phyloP scores from a whole-genome alignment of 768 basidiomycete genomes.

The Lactarius vividus region DNA sequence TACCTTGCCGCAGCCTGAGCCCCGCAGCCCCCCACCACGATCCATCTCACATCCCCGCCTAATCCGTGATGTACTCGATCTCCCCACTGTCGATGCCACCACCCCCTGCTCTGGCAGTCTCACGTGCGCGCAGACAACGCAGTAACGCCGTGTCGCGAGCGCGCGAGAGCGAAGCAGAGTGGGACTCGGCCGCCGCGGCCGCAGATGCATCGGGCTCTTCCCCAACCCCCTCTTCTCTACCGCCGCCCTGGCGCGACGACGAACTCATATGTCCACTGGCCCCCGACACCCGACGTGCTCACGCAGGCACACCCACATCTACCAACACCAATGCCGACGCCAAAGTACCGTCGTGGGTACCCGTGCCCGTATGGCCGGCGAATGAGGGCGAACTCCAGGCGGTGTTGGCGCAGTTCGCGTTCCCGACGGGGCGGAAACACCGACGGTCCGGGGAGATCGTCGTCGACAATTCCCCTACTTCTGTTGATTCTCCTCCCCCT shows the following conservation, averaged over 20 bases:
- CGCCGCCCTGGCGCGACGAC: conserved; percentile 3
- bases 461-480: neutral
- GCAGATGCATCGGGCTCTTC: neutral
- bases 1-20: neutral
- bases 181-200: neutral
- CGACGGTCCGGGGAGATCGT: conserved; percentile 10
- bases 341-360: neutral
- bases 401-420: conserved; percentile 15
- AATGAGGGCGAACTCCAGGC: conserved; percentile 7
- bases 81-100: neutral
- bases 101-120: neutral
- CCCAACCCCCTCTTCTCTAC: neutral
- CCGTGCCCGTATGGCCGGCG: no score
- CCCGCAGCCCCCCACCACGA: no score
- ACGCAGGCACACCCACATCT: neutral
- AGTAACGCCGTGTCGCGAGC: conserved; percentile 14
- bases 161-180: conserved; percentile 8
- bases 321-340: neutral
- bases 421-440: conserved; percentile 13
- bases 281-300: neutral
- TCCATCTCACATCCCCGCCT: neutral
- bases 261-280: conserved; percentile 21
- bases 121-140: conserved; percentile 16
- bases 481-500: neutral
- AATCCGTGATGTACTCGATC: neutral